phyloP scores from a whole-genome alignment of 2,329 filamentous ascomycete genomes.

The Fusarium metavorans region DNA sequence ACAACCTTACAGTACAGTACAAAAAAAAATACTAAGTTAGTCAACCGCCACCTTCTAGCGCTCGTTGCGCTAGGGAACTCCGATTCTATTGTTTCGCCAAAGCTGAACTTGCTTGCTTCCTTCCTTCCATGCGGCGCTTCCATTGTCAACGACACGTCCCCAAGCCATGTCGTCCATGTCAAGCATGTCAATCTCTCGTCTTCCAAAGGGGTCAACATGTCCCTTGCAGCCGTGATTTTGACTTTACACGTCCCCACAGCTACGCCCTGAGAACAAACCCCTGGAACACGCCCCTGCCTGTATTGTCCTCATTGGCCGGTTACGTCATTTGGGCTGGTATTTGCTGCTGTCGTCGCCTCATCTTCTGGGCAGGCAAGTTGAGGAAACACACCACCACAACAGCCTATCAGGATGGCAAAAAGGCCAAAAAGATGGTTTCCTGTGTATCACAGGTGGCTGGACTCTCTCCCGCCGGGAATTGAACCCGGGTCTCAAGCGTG shows the following conservation, averaged over 20 bases:
- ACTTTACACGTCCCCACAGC: neutral
- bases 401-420: neutral
- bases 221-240: conserved; percentile 10
- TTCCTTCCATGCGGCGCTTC: neutral
- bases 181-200: neutral
- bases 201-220: conserved; percentile 13
- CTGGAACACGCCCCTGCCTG: conserved; percentile 13
- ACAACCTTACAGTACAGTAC: neutral
- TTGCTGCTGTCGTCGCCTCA: neutral
- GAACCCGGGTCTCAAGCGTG: neutral
- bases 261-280: conserved; percentile 6
- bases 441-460: neutral
- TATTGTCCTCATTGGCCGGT: conserved; percentile 24
- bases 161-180: neutral
- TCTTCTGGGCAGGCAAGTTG: neutral
- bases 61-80: neutral
- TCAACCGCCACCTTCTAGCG: neutral
- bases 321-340: neutral
- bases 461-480: neutral
- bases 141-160: neutral
- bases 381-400: neutral
- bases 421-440: neutral
- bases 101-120: neutral
- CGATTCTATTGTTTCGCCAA: neutral
- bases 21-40: neutral